These are phyloP conservation scores for Globisporangium orthogonon DNA, from an alignment of 352 stramenopile species.

Conservation along the genomic window DNA sequence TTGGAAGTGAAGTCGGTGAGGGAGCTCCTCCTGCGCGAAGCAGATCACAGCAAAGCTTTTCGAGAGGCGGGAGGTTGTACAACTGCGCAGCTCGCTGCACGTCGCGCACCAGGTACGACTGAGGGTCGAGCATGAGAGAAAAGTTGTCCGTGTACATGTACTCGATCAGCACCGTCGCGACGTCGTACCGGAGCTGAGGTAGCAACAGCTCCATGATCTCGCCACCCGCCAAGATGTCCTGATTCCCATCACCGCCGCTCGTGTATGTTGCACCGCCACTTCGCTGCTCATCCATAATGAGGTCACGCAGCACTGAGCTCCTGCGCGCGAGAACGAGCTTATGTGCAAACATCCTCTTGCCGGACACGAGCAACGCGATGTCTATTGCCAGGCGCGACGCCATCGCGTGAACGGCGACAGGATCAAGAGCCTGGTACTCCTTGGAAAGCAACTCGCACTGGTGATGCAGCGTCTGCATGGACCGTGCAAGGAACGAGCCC, in stretches of 20 bases:
- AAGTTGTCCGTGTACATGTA: slow-evolving; percentile 74
- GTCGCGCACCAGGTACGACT: slow-evolving; percentile 52
- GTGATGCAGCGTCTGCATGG: slow-evolving; percentile 29
- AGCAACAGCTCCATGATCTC: slow-evolving; percentile 40
- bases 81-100: slow-evolving; percentile 39
- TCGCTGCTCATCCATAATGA: slow-evolving; percentile 49
- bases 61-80: slow-evolving; percentile 36
- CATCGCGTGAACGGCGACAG: not conserved
- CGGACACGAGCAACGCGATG: slow-evolving; percentile 42
- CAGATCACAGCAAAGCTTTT: slow-evolving; percentile 24
- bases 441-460: slow-evolving; percentile 8
- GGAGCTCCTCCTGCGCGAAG: slow-evolving; percentile 11
- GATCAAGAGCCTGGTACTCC: slow-evolving; percentile 4
- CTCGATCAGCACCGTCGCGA: slow-evolving; percentile 48
- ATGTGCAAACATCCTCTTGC: slow-evolving; percentile 33
- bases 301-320: slow-evolving; percentile 39
- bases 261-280: not conserved
- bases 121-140: slow-evolving; percentile 30
- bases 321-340: slow-evolving; percentile 54
- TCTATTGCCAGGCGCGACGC: slow-evolving; percentile 17
- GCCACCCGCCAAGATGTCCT: not conserved
- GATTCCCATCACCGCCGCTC: not conserved
- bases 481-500: slow-evolving; percentile 38
- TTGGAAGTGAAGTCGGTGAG: slow-evolving; percentile 10
- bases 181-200: slow-evolving; percentile 37